These are phyloP conservation scores for Ceratocystis variospora DNA, from an alignment of 2,329 filamentous ascomycete species.

Conservation along the genomic window DNA sequence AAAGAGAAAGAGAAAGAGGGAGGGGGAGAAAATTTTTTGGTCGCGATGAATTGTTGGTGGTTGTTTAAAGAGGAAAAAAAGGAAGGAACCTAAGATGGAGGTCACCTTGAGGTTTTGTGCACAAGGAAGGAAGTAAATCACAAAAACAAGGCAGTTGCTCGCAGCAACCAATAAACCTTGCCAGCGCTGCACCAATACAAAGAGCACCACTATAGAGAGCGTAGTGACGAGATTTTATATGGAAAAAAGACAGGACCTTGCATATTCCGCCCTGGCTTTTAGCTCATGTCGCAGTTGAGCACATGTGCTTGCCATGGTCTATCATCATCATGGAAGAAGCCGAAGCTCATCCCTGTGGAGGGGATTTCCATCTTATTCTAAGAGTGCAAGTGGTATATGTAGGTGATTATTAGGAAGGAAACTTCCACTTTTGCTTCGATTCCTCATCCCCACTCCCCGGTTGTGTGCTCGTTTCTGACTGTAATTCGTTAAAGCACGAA, in stretches of 20 bases:
- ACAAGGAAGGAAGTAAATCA: background rate
- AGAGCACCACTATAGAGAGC: background rate
- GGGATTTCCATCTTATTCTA: background rate
- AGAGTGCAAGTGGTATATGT: background rate
- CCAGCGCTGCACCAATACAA: background rate
- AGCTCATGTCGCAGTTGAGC: background rate
- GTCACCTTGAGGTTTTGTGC: background rate
- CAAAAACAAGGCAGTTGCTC: constrained; percentile 1
- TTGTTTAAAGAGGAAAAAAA: background rate
- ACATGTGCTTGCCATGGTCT: background rate
- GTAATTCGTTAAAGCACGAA: background rate
- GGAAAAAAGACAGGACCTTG: background rate
- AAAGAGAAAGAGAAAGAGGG: background rate
- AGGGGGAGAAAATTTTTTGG: background rate
- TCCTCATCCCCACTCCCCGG: background rate
- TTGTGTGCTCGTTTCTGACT: background rate
- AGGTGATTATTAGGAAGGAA: background rate
- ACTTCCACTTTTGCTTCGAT: background rate
- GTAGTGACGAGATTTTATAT: background rate
- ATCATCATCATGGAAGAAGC: background rate
- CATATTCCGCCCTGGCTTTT: background rate
- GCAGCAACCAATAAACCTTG: background rate
- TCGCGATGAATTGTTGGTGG: background rate
- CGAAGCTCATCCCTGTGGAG: background rate
- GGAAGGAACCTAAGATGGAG: background rate